Conservation (phyloP, 1,284 basidiomycete genomes). For the Ustilago xerochloae region DNA sequence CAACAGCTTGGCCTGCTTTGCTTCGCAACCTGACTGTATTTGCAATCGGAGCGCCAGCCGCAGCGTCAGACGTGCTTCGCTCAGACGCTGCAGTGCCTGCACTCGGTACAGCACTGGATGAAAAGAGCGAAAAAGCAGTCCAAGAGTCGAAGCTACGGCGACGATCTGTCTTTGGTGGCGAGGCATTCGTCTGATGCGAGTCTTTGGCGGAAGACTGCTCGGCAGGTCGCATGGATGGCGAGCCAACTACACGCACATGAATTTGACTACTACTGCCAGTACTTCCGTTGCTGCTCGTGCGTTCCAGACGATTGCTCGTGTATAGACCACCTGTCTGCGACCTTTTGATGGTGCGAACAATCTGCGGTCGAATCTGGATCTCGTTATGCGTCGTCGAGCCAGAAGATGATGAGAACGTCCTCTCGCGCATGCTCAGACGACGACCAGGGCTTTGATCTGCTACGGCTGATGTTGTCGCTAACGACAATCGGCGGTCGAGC, state of each 20-base stretch:
- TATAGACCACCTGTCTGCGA: constrained; percentile 12
- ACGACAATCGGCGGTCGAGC: constrained; percentile 14
- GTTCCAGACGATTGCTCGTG: constrained; percentile 12
- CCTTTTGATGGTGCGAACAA: constrained; percentile 32
- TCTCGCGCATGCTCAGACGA: constrained; percentile 11
- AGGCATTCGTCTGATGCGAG: constrained; percentile 4
- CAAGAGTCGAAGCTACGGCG: constrained; percentile 31
- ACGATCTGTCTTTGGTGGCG: constrained; percentile 11
- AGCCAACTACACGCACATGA: constrained; percentile 30
- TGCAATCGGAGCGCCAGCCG: neutral
- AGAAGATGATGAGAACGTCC: constrained; percentile 18
- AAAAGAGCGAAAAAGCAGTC: constrained; percentile 32
- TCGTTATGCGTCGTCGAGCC: constrained; percentile 29
- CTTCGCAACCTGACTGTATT: neutral
- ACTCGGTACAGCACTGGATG: constrained; percentile 1
- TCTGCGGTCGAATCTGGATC: constrained; percentile 37
- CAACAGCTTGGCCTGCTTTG: neutral
- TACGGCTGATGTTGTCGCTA: neutral
- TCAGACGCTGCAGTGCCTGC: neutral
- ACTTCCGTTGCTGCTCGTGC: constrained; percentile 28
- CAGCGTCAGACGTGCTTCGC: neutral
- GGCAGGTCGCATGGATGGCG: constrained; percentile 5
- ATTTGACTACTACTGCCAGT: constrained; percentile 18
- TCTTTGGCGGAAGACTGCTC: neutral
- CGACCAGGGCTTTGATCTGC: constrained; percentile 16